Percentiles rank a stretch among this genome's conserved stretches.
These are phyloP conservation scores for Favolaschia claudopus DNA, from an alignment of 768 basidiomycete genomes.

Conservation along the genomic window DNA sequence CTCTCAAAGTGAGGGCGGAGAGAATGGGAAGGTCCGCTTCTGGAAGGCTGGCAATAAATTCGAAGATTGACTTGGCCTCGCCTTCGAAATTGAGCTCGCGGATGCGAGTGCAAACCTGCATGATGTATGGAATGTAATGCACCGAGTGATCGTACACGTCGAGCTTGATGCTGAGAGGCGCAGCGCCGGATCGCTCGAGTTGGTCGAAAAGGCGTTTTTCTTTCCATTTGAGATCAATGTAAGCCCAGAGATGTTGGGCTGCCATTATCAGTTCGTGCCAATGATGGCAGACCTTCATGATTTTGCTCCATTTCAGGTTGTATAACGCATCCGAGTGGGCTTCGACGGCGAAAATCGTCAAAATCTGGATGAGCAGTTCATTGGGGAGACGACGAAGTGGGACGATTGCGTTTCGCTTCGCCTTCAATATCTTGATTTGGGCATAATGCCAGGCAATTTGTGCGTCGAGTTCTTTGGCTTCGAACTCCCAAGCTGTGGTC, in stretches of 20 bases:
- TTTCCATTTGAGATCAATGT: neutral
- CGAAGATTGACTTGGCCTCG: neutral
- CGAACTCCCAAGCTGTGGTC: too few species aligned
- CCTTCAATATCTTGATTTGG: neutral
- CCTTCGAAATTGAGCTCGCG: neutral
- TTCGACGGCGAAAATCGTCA: neutral
- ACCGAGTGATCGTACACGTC: neutral
- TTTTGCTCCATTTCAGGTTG: neutral
- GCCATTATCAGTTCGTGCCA: neutral
- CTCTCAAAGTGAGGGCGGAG: neutral
- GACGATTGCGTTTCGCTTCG: neutral
- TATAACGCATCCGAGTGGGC: neutral
- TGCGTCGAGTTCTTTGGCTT: neutral
- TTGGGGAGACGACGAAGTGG: neutral
- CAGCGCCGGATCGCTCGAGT: neutral
- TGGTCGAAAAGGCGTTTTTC: neutral
- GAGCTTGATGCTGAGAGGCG: neutral
- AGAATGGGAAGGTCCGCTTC: neutral
- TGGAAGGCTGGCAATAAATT: neutral
- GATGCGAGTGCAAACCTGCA: neutral
- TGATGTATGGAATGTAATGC: neutral
- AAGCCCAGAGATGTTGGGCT: neutral
- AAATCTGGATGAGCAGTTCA: neutral
- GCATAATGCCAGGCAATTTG: neutral
- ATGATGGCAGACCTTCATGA: neutral